phyloP scores from a whole-genome alignment of 805 yeast species.

The Cyberlindnera petersonii region DNA sequence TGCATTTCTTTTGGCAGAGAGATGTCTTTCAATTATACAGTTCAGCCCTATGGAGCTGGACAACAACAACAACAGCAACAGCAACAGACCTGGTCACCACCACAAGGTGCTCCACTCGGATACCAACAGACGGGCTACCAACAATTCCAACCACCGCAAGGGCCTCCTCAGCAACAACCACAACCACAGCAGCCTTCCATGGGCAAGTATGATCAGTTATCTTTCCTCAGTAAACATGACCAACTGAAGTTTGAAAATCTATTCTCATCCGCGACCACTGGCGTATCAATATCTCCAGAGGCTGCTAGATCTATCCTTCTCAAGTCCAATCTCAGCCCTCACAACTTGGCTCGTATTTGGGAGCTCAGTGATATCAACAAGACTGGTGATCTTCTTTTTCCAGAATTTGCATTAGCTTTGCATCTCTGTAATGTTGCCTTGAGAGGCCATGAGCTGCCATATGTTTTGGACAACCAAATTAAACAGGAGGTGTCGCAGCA shows the following conservation, averaged over 20 bases:
- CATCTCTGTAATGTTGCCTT: constrained; percentile 76
- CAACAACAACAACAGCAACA: constrained; percentile 8
- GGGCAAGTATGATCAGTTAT: constrained; percentile 43
- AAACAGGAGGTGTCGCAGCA: constrained; percentile 78
- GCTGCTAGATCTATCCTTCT: constrained; percentile 74
- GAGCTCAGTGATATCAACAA: constrained; percentile 80
- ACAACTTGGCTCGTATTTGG: constrained; percentile 84
- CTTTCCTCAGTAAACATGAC: constrained; percentile 80
- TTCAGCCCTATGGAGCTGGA: too few relatives aligned
- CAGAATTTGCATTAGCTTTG: constrained; percentile 91
- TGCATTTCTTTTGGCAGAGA: too few relatives aligned
- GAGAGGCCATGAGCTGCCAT: constrained; percentile 76
- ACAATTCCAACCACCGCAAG: not conserved
- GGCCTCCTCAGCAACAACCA: constrained; percentile 1
- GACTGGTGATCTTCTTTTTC: constrained; percentile 82
- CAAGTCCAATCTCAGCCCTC: constrained; percentile 73
- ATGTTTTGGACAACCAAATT: constrained; percentile 63
- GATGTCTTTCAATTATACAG: not conserved
- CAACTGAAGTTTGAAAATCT: constrained; percentile 81
- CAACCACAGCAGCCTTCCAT: not conserved
- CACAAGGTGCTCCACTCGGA: constrained; percentile 1
- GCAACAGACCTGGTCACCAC: constrained; percentile 15
- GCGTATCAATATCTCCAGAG: constrained; percentile 56
- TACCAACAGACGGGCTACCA: constrained; percentile 5
- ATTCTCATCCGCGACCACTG: constrained; percentile 72